Conservation (phyloP, 2,329 filamentous ascomycete species). For the Colletotrichum destructivum region DNA sequence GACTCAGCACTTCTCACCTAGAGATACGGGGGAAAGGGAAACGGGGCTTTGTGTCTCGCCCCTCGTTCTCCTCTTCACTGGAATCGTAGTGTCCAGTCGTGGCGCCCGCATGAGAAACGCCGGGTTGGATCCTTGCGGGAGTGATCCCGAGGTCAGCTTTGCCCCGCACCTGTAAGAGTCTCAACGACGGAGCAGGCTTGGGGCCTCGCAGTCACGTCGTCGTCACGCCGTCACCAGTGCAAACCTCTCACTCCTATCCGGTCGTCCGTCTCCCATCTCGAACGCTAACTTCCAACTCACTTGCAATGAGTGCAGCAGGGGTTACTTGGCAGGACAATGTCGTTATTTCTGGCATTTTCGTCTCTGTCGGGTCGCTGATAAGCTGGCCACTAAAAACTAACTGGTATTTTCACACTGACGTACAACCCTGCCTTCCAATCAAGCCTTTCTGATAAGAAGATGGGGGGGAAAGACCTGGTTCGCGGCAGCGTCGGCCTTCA, state of each 20-base stretch:
- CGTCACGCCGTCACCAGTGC: not conserved
- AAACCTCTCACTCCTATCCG: too few species aligned
- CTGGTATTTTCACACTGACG: conserved; percentile 40
- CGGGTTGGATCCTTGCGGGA: conserved; percentile 18
- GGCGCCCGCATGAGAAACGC: conserved; percentile 2
- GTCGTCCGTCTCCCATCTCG: too few species aligned
- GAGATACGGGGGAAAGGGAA: not conserved
- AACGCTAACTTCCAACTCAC: not conserved
- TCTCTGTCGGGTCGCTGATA: conserved; percentile 33
- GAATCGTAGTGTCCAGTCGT: too few species aligned
- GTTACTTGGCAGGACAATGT: conserved; percentile 1
- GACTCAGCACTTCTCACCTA: conserved; percentile 13
- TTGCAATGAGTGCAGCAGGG: not conserved
- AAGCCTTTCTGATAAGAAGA: conserved; percentile 6
- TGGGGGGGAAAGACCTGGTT: conserved; percentile 9
- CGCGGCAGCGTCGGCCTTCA: conserved; percentile 27
- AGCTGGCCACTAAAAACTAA: conserved; percentile 30
- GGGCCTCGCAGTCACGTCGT: not conserved
- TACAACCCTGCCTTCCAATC: conserved; percentile 24
- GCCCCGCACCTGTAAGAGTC: conserved; percentile 11
- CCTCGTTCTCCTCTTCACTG: not conserved
- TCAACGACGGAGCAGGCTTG: not conserved
- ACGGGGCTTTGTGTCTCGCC: too few species aligned
- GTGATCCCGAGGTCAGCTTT: not conserved
- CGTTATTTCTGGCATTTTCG: conserved; percentile 20